Base-by-base conservation (phyloP, 495 filamentous ascomycete genomes). In the Entonaema liquescens region DNA sequence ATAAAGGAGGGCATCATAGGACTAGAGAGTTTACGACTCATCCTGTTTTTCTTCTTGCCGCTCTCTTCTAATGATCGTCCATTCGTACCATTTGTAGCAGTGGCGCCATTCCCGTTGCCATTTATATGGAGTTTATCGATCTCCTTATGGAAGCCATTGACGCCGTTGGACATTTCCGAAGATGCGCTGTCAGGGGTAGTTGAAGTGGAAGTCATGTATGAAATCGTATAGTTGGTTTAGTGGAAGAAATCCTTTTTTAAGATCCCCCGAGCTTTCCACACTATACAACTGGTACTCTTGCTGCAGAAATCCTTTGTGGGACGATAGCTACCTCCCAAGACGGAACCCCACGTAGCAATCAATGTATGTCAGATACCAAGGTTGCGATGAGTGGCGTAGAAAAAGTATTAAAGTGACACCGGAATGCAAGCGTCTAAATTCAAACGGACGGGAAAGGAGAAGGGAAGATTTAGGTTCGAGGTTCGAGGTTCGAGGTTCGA, bases 1-100 rank as follows among this genome's bases (percentile, higher is more conserved):
- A 98, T 97, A 71, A 98, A 99, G 49, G 94, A 82, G 5, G 95
- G 94, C 82, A 94, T 83, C 86, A 88, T 87, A 9, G 86, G 85
- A 28, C 77, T 84, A n/a, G 85, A 87, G 49, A 84, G 77, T 50
- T 86, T 87, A 74, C 85, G 83, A 47, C 79, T 68, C 74, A 81
- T 70, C 68, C 67, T 81, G 49, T 67, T 73, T 50, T 58, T 70
- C 33, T 73, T 74, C 31, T 53, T 53, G 12, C 70, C 67, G 23
- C 67, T 71, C 25, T 77, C 42, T 12, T 68, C 72, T 21, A 63
- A 70, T 11, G 70, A 62, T 53, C 50, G 42, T 19, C 68, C 72
- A 28, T 70, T 73, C 8, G 56, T 70, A 49, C 68, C 64, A 23
- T 59, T 62, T 21, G 44, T 29, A 31, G 13, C 23, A 17, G 15